A percentile compares a stretch with the other conserved stretches of the same genome.
Conservation (phyloP, 768 basidiomycete genomes). For the Kwoniella sp. region DNA sequence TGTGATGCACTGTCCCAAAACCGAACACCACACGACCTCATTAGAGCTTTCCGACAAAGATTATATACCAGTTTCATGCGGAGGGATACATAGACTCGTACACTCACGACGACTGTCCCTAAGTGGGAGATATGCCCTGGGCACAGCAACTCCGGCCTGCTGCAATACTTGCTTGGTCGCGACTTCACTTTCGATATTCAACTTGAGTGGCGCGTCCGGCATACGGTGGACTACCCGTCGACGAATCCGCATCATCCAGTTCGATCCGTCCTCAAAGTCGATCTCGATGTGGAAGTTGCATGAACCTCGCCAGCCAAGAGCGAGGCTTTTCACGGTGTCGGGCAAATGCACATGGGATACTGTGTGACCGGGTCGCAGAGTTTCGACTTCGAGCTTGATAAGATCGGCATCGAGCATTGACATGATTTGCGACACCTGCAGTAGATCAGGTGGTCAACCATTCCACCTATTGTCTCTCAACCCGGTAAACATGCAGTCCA, state of each 20-base stretch:
- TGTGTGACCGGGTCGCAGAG: background rate
- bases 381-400: constrained; percentile 3
- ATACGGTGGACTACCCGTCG: background rate
- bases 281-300: constrained; percentile 18
- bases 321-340: background rate
- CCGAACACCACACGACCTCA: too few relatives aligned
- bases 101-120: constrained; percentile 4
- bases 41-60: too few relatives aligned
- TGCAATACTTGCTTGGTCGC: background rate
- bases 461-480: too few relatives aligned
- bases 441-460: too few relatives aligned
- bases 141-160: constrained; percentile 1
- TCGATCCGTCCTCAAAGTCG: constrained; percentile 1
- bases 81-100: too few relatives aligned
- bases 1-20: constrained; percentile 5
- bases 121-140: background rate
- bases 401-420: background rate
- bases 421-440: constrained; percentile 4
- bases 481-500: too few relatives aligned
- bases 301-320: background rate
- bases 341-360: background rate
- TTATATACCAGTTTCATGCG: too few relatives aligned
- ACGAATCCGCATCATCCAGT: constrained; percentile 18
- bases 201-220: background rate
- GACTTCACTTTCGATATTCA: constrained; percentile 10